phyloP scores from a whole-genome alignment of 2,329 filamentous ascomycete species.

The Ilyonectria destructans region DNA sequence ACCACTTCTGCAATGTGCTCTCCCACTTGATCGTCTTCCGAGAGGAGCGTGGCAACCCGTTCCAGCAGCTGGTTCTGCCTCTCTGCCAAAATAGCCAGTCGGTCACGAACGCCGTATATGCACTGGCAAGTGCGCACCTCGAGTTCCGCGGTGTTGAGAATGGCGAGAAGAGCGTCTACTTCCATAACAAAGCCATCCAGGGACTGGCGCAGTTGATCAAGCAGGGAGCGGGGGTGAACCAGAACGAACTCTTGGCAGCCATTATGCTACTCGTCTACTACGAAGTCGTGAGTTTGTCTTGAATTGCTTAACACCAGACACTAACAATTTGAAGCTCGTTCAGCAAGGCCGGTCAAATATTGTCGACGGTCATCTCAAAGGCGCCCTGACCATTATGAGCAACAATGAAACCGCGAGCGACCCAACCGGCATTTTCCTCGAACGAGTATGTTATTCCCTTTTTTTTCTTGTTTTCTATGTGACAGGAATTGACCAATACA shows the following conservation, averaged over 20 bases:
- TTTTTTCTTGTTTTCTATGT: not conserved
- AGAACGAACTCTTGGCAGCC: slow-evolving; percentile 73
- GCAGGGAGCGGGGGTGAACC: slow-evolving; percentile 64
- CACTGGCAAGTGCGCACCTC: slow-evolving; percentile 87
- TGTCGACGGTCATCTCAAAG: slow-evolving; percentile 74
- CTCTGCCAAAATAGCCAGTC: slow-evolving; percentile 69
- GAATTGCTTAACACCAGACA: not conserved
- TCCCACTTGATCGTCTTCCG: slow-evolving; percentile 78
- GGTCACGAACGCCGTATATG: slow-evolving; percentile 88
- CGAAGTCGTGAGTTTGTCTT: slow-evolving; percentile 68
- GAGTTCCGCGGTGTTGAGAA: slow-evolving; percentile 74
- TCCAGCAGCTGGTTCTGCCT: slow-evolving; percentile 75
- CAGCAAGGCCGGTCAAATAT: slow-evolving; percentile 73
- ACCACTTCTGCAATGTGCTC: slow-evolving; percentile 76
- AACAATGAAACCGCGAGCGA: slow-evolving; percentile 62
- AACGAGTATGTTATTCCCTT: slow-evolving; percentile 63
- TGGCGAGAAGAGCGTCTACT: slow-evolving; percentile 70
- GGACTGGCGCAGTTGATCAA: slow-evolving; percentile 72
- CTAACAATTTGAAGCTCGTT: slow-evolving; percentile 65
- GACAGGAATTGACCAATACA: slow-evolving; percentile 52
- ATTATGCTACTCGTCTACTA: slow-evolving; percentile 77
- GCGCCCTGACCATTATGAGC: slow-evolving; percentile 74
- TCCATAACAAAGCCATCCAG: slow-evolving; percentile 74
- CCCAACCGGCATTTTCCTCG: slow-evolving; percentile 71
- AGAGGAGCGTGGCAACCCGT: slow-evolving; percentile 75